Evolutionary conservation across 345 rosid species (phyloP), one percentile per base, ranked within the genome.

Genomic region (Passiflora organensis): DNA sequence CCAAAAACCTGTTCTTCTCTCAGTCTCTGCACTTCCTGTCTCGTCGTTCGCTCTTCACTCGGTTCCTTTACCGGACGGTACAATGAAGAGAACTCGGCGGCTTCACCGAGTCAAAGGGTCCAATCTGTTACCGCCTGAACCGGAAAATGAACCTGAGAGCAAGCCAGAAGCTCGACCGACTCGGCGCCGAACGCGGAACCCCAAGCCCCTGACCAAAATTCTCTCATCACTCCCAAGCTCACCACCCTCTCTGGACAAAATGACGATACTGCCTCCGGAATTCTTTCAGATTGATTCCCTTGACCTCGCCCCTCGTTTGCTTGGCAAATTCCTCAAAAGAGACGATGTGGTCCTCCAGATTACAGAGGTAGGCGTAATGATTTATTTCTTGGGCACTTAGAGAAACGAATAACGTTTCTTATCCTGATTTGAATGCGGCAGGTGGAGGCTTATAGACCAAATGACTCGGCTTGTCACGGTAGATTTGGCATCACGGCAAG

Each of bases 381-480:
- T n/a, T n/a, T n/a, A n/a, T n/a, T n/a, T n/a, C n/a, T n/a, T n/a
- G n/a, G n/a, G n/a, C n/a, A n/a, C n/a, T n/a, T n/a, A n/a, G n/a
- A n/a, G n/a, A n/a, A n/a, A n/a, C n/a, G n/a, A n/a, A n/a, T n/a
- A n/a, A n/a, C n/a, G n/a, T n/a, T n/a, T n/a, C n/a, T n/a, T n/a
- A n/a, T n/a, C n/a, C n/a, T n/a, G n/a, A n/a, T n/a, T n/a, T n/a
- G n/a, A n/a, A n/a, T n/a, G n/a, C 45, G 34, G 10, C 66, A 85
- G 98, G 98, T 86, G 12, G 98, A 91, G 82, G 96, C 98, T 68
- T 91, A 91, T 67, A 64, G 96, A 66, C 87, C 86, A 47, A 78
- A 84, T 72, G 96, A 91, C 72, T 88, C 98, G 60, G 96, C 98
- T 62, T 91, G 95, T 46, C 98, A 91, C 55, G 95, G 82, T 24